These are phyloP conservation scores for Daldinia bambusicola DNA, from an alignment of 495 filamentous ascomycete species.

Conservation along the genomic window DNA sequence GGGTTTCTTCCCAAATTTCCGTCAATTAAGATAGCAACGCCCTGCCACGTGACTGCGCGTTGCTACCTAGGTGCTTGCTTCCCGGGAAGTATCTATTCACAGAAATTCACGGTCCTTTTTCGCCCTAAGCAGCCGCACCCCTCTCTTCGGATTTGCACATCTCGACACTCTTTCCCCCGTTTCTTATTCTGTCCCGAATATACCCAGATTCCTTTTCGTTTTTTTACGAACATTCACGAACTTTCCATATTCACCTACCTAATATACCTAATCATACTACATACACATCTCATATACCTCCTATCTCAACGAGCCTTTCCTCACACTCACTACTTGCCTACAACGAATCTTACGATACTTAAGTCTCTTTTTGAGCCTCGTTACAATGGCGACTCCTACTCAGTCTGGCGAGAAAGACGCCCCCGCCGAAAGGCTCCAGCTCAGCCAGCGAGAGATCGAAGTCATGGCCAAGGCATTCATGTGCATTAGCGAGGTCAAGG, in stretches of 20 bases:
- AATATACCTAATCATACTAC: neutral
- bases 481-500: constrained; percentile 17
- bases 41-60: constrained; percentile 6
- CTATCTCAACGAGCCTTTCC: neutral
- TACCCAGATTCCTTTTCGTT: neutral
- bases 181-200: neutral
- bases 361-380: neutral
- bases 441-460: constrained; percentile 29
- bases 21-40: neutral
- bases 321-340: constrained; percentile 1
- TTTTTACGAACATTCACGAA: neutral
- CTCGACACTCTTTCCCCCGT: neutral
- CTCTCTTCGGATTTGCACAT: neutral
- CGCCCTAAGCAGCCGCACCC: neutral
- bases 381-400: neutral
- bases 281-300: neutral
- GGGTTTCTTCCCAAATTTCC: neutral
- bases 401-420: neutral
- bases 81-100: constrained; percentile 5
- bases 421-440: neutral
- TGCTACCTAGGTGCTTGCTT: neutral
- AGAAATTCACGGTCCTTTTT: neutral
- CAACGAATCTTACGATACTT: neutral
- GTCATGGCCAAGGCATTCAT: constrained; percentile 24
- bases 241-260: neutral